Evolutionary conservation across 176 grass and related monocot species (phyloP).

Genomic region (Calamus simplicifolius): DNA sequence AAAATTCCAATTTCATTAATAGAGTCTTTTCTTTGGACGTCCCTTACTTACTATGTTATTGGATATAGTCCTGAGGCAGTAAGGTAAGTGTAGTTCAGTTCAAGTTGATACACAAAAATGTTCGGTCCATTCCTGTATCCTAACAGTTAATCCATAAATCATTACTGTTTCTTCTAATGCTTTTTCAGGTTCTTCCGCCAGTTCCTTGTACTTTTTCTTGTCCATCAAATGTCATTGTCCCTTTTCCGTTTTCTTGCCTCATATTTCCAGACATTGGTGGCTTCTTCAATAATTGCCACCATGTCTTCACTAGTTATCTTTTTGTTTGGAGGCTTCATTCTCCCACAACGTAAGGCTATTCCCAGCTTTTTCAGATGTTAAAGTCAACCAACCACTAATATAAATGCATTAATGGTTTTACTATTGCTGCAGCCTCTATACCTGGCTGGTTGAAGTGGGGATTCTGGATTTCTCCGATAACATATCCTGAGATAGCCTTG

Average conservation of each 20-base stretch:
- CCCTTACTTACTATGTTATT: slow-evolving; percentile 76
- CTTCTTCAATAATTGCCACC: slow-evolving; percentile 24
- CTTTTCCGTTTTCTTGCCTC: slow-evolving; percentile 55
- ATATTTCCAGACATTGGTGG: slow-evolving; percentile 38
- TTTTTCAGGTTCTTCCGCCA: slow-evolving; percentile 50
- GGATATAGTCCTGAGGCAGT: slow-evolving; percentile 42
- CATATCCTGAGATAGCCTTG: slow-evolving; percentile 70
- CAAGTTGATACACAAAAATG: too few relatives aligned
- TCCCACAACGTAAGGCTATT: slow-evolving; percentile 46
- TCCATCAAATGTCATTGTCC: slow-evolving; percentile 45
- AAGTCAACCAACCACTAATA: background rate
- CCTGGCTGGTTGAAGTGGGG: slow-evolving; percentile 85
- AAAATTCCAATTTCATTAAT: slow-evolving; percentile 62
- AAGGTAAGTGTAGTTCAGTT: background rate
- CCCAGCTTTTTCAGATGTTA: slow-evolving; percentile 7
- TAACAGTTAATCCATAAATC: too few relatives aligned
- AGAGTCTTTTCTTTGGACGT: slow-evolving; percentile 62
- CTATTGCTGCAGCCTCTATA: slow-evolving; percentile 39
- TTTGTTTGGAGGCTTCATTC: slow-evolving; percentile 65
- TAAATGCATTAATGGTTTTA: too few relatives aligned
- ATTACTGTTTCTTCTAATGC: background rate
- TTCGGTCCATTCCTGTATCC: too few relatives aligned
- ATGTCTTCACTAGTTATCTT: slow-evolving; percentile 23
- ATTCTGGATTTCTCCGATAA: slow-evolving; percentile 81
- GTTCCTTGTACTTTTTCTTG: slow-evolving; percentile 45